Evolutionary conservation across 176 grass and related monocot species (phyloP).

Genomic region (Aechmea fasciata): DNA sequence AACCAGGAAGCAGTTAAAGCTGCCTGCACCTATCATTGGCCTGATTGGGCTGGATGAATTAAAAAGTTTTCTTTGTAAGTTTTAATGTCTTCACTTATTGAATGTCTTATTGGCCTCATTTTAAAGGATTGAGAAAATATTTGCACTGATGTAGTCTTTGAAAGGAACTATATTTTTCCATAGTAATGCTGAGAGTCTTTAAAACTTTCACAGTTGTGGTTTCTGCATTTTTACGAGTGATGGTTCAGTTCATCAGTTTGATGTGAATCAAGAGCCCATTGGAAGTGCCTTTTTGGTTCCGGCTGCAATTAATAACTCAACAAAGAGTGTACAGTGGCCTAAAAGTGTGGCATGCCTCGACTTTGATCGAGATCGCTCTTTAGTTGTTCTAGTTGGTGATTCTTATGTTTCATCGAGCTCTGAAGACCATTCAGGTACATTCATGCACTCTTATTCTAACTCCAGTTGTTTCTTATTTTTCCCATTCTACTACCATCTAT

Average conservation of each 20-base stretch:
- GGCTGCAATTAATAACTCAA: slow-evolving; percentile 38
- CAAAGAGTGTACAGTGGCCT: slow-evolving; percentile 47
- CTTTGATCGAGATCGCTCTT: slow-evolving; percentile 52
- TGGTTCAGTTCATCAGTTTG: slow-evolving; percentile 53
- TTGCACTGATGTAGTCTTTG: neutral
- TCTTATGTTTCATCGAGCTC: slow-evolving; percentile 34
- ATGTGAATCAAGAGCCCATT: slow-evolving; percentile 41
- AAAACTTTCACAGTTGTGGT: slow-evolving; percentile 41
- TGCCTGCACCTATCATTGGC: slow-evolving; percentile 47
- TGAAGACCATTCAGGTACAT: slow-evolving; percentile 49
- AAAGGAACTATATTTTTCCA: neutral
- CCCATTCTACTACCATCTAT: neutral
- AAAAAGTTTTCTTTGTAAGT: slow-evolving; percentile 44
- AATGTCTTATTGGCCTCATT: neutral
- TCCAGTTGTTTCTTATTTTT: neutral
- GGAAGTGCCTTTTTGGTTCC: slow-evolving; percentile 27
- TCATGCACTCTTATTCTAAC: neutral
- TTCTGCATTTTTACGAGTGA: slow-evolving; percentile 59
- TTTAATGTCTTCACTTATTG: slow-evolving; percentile 12
- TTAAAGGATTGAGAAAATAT: neutral
- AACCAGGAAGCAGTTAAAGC: slow-evolving; percentile 61
- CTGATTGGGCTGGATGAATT: slow-evolving; percentile 41
- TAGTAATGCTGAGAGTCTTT: slow-evolving; percentile 28
- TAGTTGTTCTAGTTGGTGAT: slow-evolving; percentile 54
- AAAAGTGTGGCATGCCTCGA: slow-evolving; percentile 57